Base-by-base conservation (phyloP, 495 filamentous ascomycete genomes). In the Schizothecium vesticola region DNA sequence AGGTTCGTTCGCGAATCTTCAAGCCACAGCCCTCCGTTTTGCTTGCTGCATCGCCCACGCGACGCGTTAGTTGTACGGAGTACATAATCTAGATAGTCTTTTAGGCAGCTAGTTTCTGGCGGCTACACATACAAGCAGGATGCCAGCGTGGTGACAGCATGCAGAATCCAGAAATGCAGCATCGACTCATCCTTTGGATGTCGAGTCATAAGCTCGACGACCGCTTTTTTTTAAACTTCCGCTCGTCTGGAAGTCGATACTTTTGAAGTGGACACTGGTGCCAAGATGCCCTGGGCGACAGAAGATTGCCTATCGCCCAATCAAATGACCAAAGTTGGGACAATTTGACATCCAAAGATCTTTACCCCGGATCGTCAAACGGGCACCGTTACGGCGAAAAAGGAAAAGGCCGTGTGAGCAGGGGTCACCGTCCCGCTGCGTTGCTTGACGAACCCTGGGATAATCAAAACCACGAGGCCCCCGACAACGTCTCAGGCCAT, bases 331-430 rank as follows among this genome's bases (percentile, higher is more conserved):
- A 51, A 51, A 51, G 19, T n/a, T 51, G 43, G 43, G 59, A 12
- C 9, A 28, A 26, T 28, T n/a, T 26, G 59, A 59, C 24, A 26
- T 25, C 26, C 59, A 61, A 26, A 22, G 25, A 64, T 22, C 13
- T 59, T 36, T 60, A 61, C 65, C 65, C 65, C 65, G 65, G 65
- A 66, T 66, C 65, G 28, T 61, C 65, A 66, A 66, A 66, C 64
- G 64, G 64, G 22, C 64, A 29, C 51, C 61, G 61, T 63, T 63
- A 63, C 22, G 63, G 19, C 25, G 56, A 36, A 65, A 28, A 56
- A 31, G 25, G 21, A 29, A 56, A 64, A 26, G 33, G 62, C 62
- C 31, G 60, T 36, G 28, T 61, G 60, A 36, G 60, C 28, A 22
- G 57, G 57, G 26, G 31, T 28, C 23, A 61, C 43, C 43, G 43